Evolutionary conservation across 352 stramenopile species (phyloP).

Genomic region (Blastocystis sp.): DNA sequence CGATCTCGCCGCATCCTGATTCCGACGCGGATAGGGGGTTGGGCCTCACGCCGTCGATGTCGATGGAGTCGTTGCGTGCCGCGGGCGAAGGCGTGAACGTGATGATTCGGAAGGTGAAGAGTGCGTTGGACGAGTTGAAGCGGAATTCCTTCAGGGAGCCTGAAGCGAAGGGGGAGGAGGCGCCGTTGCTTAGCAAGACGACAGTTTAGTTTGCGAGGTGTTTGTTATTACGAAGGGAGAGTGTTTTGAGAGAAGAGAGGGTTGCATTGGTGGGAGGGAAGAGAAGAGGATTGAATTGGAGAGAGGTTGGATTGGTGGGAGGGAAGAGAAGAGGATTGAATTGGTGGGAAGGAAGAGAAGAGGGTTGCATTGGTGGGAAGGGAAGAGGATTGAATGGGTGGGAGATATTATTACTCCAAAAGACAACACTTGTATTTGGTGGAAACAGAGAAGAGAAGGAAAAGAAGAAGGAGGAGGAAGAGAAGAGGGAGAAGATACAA

Average conservation of each 20-base stretch:
- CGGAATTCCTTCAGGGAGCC: constrained; percentile 17
- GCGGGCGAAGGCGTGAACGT: constrained; percentile 28
- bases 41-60: constrained; percentile 10
- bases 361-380: too few species aligned
- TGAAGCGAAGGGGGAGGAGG: constrained; percentile 23
- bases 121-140: constrained; percentile 5
- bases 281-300: too few species aligned
- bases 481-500: background rate
- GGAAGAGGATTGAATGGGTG: too few species aligned
- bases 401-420: background rate
- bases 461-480: background rate
- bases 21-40: background rate
- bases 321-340: too few species aligned
- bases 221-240: background rate
- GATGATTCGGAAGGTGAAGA: constrained; percentile 40
- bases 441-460: background rate
- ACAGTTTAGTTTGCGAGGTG: constrained; percentile 16
- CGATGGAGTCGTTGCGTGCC: constrained; percentile 22
- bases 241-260: background rate
- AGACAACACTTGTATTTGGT: background rate
- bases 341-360: too few species aligned
- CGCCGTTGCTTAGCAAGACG: constrained; percentile 28
- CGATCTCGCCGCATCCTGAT: constrained; percentile 33
- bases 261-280: too few species aligned
- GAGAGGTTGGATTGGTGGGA: too few species aligned